phyloP scores from a whole-genome alignment of 148 eudicot genomes.

The Silene uniflora region DNA sequence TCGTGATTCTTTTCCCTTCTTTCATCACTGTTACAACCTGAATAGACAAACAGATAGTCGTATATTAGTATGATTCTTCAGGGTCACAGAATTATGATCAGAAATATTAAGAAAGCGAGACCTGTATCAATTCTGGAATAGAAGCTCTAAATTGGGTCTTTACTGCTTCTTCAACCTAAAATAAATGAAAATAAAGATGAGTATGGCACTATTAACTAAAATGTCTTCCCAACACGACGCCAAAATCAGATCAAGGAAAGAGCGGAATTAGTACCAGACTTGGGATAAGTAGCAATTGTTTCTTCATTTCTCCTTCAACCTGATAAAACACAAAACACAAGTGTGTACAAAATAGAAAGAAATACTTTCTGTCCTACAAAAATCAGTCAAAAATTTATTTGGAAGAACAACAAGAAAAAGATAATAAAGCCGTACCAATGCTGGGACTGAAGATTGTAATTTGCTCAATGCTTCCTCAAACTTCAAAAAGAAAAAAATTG shows the following conservation, averaged over 20 bases:
- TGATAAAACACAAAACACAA: not conserved
- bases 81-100: too few species aligned
- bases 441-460: not conserved
- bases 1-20: not conserved
- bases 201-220: not conserved
- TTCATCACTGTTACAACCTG: not conserved
- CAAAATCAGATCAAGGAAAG: not conserved
- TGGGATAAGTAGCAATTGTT: not conserved
- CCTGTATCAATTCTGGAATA: not conserved
- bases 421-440: not conserved
- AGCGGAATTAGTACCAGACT: not conserved
- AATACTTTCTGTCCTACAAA: not conserved
- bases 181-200: not conserved
- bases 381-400: not conserved
- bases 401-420: not conserved
- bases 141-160: not conserved
- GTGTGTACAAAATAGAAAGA: too few species aligned
- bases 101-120: not conserved
- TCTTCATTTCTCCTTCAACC: not conserved
- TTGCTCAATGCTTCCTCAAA: not conserved
- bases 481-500: not conserved
- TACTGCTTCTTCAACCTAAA: conserved; percentile 4
- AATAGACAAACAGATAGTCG: not conserved
- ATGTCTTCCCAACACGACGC: not conserved
- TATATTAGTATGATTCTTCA: too few species aligned